Percentiles rank a stretch among this genome's conserved stretches.
phyloP scores from a whole-genome alignment of 2,329 filamentous ascomycete genomes.

The Apiospora rasikravindrae region DNA sequence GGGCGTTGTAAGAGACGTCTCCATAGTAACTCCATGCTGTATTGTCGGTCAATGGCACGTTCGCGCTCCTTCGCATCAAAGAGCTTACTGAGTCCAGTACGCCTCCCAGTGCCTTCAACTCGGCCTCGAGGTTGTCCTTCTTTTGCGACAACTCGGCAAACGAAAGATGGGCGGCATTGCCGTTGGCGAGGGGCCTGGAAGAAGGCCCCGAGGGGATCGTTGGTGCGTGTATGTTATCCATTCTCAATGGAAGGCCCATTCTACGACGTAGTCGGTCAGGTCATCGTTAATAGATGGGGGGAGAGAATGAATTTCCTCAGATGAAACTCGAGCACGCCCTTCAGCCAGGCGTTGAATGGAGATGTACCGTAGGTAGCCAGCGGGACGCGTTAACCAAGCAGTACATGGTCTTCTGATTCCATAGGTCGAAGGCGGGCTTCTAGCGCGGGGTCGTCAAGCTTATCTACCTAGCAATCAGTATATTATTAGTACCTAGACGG shows the following conservation, averaged over 20 bases:
- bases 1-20: conserved; percentile 80
- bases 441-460: conserved; percentile 1
- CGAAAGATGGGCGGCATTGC: conserved; percentile 67
- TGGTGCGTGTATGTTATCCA: conserved; percentile 64
- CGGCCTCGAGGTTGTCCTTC: conserved; percentile 84
- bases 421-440: not conserved
- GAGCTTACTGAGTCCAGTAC: conserved; percentile 83
- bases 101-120: conserved; percentile 81
- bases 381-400: conserved; percentile 9
- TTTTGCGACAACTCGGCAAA: conserved; percentile 81
- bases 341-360: not conserved
- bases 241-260: conserved; percentile 47
- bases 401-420: not conserved
- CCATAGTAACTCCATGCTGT: conserved; percentile 93
- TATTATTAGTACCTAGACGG: not conserved
- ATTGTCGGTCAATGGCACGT: conserved; percentile 11
- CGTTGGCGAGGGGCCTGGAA: conserved; percentile 64
- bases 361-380: not conserved
- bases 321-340: not conserved
- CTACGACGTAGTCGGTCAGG: conserved; percentile 26
- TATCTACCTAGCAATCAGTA: not conserved
- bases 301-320: not conserved
- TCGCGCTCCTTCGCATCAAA: conserved; percentile 19
- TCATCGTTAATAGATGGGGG: conserved; percentile 27
- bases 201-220: conserved; percentile 76